A percentile compares a stretch with the other conserved stretches of the same genome.
Evolutionary conservation across 495 filamentous ascomycete species (phyloP).

Genomic region (Staphylotrichum longicolle): DNA sequence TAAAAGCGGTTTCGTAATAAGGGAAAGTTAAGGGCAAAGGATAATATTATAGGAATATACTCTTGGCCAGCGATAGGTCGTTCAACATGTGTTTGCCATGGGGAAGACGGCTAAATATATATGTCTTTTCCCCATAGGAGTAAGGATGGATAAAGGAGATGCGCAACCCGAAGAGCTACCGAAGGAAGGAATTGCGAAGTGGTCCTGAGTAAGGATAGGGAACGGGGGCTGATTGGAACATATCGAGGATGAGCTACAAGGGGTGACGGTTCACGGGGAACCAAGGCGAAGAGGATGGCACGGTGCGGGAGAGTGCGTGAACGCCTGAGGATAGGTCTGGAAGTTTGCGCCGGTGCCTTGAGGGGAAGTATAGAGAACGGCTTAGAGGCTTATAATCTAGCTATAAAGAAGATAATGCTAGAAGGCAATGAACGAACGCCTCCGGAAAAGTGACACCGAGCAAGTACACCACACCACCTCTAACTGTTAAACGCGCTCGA

Average conservation of each 20-base stretch:
- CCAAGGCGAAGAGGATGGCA: conserved; percentile 4
- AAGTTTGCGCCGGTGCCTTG: conserved; percentile 1
- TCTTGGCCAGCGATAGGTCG: background rate
- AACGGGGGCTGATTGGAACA: background rate
- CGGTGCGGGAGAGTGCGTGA: conserved; percentile 1
- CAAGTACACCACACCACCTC: conserved; percentile 1
- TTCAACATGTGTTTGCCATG: conserved; percentile 1
- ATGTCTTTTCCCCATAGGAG: background rate
- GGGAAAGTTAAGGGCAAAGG: too few relatives aligned
- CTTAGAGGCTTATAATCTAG: conserved; percentile 1
- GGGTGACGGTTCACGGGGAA: conserved; percentile 1
- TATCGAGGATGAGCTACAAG: background rate
- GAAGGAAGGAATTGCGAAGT: conserved; percentile 1
- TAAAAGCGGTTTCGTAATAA: too few relatives aligned
- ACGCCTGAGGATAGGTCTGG: background rate
- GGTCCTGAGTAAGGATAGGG: conserved; percentile 2
- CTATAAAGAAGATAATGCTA: background rate
- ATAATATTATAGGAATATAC: background rate
- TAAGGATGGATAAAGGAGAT: conserved; percentile 1
- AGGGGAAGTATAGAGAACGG: background rate
- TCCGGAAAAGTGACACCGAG: conserved; percentile 2
- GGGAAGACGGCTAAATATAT: conserved; percentile 2
- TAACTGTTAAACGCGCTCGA: background rate
- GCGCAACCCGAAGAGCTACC: background rate
- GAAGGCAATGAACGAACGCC: conserved; percentile 1